phyloP scores from a whole-genome alignment of 306 rosid species.

The Acacia confusa region DNA sequence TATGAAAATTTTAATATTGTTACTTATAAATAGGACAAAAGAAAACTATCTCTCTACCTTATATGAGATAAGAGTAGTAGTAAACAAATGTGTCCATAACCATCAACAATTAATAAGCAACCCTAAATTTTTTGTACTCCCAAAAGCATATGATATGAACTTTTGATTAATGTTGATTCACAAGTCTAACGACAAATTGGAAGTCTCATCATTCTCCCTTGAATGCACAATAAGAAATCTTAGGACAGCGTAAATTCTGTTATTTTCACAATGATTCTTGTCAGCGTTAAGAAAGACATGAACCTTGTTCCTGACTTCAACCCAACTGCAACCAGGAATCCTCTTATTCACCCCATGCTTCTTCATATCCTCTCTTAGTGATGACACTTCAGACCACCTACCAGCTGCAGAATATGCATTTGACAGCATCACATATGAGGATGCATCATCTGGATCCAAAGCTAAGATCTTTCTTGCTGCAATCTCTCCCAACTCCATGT shows the following conservation, averaged over 20 bases:
- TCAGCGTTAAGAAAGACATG: constrained; percentile 67
- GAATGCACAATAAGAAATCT: constrained; percentile 42
- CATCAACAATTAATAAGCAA: no score
- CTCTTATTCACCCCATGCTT: constrained; percentile 69
- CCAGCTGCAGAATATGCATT: constrained; percentile 90
- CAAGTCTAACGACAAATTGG: constrained; percentile 27
- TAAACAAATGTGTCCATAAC: no score
- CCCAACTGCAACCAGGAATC: constrained; percentile 94
- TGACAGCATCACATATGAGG: constrained; percentile 86
- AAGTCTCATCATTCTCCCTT: constrained; percentile 48
- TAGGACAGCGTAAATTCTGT: constrained; percentile 50
- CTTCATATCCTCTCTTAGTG: constrained; percentile 69
- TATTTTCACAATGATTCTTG: constrained; percentile 48
- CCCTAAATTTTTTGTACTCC: no score
- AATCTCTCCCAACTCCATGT: constrained; percentile 65
- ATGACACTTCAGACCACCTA: constrained; percentile 67
- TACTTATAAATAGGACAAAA: no score
- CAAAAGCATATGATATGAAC: neutral
- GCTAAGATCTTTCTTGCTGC: constrained; percentile 64
- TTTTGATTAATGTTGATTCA: constrained; percentile 32
- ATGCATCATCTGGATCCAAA: constrained; percentile 81
- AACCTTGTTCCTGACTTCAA: constrained; percentile 66
- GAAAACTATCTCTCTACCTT: no score
- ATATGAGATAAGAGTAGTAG: no score
- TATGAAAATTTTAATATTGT: no score